phyloP scores from a whole-genome alignment of 2,329 filamentous ascomycete genomes.

The Paraphaeosphaeria sporulosa region DNA sequence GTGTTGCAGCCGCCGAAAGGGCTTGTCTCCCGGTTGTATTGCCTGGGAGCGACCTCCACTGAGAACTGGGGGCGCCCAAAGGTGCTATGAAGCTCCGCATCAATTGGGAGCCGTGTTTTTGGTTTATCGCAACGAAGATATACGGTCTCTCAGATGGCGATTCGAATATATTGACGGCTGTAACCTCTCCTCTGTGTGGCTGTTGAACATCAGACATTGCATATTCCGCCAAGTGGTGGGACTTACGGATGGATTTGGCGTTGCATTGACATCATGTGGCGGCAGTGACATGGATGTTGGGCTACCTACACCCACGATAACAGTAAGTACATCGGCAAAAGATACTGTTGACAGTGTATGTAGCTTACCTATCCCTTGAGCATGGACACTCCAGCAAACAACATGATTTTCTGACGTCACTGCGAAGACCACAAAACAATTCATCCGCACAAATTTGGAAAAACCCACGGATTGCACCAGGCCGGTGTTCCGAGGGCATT shows the following conservation, averaged over 20 bases:
- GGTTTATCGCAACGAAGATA: conserved; percentile 29
- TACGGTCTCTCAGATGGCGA: conserved; percentile 25
- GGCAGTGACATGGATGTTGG: not conserved
- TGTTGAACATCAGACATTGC: conserved; percentile 18
- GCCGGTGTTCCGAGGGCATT: conserved; percentile 24
- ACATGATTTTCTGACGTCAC: conserved; percentile 27
- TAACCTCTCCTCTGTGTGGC: conserved; percentile 25
- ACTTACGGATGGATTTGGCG: conserved; percentile 23
- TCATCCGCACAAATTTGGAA: conserved; percentile 18
- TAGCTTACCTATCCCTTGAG: conserved; percentile 4
- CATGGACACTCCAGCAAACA: conserved; percentile 25
- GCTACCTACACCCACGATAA: not conserved
- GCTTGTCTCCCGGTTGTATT: conserved; percentile 18
- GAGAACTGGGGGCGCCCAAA: conserved; percentile 13
- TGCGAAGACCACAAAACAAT: conserved; percentile 22
- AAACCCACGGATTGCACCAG: conserved; percentile 27
- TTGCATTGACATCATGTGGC: conserved; percentile 3
- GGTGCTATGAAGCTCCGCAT: conserved; percentile 27
- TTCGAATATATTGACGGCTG: conserved; percentile 22
- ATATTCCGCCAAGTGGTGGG: not conserved
- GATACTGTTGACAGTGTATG: not conserved
- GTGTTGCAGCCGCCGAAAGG: conserved; percentile 20
- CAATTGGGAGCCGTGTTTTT: conserved; percentile 25
- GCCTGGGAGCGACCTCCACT: conserved; percentile 20
- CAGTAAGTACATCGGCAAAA: not conserved